A percentile compares a stretch with the other conserved stretches of the same genome.
phyloP scores from a whole-genome alignment of 345 rosid genomes.

The Eucalyptus curtisii region DNA sequence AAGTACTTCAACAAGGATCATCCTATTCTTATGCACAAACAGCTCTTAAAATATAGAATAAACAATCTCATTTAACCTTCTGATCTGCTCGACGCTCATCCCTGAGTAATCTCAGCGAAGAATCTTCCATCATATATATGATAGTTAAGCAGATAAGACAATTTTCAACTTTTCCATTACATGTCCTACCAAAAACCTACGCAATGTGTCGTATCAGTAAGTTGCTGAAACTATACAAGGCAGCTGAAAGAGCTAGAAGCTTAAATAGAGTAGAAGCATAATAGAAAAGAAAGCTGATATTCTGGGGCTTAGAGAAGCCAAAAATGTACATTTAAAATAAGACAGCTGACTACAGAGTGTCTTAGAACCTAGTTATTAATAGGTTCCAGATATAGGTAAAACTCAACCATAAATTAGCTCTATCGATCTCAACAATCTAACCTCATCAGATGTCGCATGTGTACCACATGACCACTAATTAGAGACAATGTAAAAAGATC shows the following conservation, averaged over 20 bases:
- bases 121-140: not conserved
- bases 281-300: not conserved
- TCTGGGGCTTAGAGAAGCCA: not conserved
- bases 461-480: not conserved
- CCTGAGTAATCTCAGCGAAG: not conserved
- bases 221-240: not conserved
- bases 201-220: not conserved
- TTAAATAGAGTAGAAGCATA: not conserved
- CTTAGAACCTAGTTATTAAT: not conserved
- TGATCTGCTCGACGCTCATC: not conserved
- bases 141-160: not conserved
- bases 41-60: not conserved
- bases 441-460: not conserved
- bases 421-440: not conserved
- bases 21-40: not conserved
- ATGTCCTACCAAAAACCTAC: not conserved
- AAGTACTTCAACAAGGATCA: not conserved
- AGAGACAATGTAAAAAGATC: not conserved
- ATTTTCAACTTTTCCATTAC: not conserved
- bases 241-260: not conserved
- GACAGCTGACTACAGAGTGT: not conserved
- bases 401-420: not conserved
- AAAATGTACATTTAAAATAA: not conserved
- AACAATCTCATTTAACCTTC: not conserved
- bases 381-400: not conserved